A percentile compares a stretch with the other conserved stretches of the same genome.
These are phyloP conservation scores for Loxodes magnus DNA, from an alignment of 73 alveolate species.

Conservation along the genomic window DNA sequence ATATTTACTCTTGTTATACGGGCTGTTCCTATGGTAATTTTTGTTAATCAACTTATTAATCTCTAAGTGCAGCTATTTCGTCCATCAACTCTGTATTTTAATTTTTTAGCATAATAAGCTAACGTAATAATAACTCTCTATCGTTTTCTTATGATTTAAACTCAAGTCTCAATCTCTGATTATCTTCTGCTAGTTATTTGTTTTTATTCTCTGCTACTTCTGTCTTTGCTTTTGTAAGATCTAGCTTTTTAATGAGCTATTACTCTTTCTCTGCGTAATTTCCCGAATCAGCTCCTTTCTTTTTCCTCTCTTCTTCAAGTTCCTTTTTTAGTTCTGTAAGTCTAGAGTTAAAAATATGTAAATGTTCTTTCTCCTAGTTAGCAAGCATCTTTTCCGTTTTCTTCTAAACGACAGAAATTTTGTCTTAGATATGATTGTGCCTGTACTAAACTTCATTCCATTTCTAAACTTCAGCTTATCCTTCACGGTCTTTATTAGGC, in stretches of 20 bases:
- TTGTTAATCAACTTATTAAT: neutral
- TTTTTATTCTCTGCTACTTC: constrained; percentile 52
- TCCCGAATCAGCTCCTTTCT: constrained; percentile 36
- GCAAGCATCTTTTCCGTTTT: too few species aligned
- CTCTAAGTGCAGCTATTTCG: constrained; percentile 22
- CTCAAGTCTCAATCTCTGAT: constrained; percentile 38
- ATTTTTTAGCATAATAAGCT: constrained; percentile 44
- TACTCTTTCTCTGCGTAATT: neutral
- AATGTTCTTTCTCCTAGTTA: too few species aligned
- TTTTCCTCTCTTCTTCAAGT: constrained; percentile 41
- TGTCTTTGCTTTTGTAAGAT: constrained; percentile 38
- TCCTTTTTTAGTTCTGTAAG: too few species aligned
- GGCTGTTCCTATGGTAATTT: constrained; percentile 12
- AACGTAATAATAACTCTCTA: constrained; percentile 30
- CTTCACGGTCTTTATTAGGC: too few species aligned
- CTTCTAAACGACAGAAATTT: too few species aligned
- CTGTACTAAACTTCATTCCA: too few species aligned
- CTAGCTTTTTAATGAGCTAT: constrained; percentile 17
- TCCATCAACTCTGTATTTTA: constrained; percentile 41
- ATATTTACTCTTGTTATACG: neutral
- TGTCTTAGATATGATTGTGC: too few species aligned
- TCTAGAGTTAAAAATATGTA: too few species aligned
- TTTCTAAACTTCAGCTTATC: too few species aligned
- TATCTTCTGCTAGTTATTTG: constrained; percentile 39
- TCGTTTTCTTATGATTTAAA: constrained; percentile 52